phyloP scores from a whole-genome alignment of 1,284 basidiomycete genomes.

The Moesziomyces sp. region DNA sequence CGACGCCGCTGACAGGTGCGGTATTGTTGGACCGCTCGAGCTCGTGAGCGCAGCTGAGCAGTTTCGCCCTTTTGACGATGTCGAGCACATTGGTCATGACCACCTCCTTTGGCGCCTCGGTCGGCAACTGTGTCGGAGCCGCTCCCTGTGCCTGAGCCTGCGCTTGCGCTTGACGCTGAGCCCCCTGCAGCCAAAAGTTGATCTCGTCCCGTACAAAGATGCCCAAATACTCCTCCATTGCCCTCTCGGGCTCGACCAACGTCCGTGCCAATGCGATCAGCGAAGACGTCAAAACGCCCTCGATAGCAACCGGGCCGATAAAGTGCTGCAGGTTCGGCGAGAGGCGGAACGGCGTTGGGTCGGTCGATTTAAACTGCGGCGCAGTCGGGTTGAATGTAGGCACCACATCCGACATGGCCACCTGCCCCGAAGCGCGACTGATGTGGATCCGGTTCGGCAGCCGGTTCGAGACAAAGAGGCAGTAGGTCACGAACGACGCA shows the following conservation, averaged over 20 bases:
- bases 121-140: constrained; percentile 8
- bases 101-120: constrained; percentile 72
- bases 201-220: constrained; percentile 95
- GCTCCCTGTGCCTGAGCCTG: constrained; percentile 7
- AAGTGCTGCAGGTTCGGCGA: constrained; percentile 97
- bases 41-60: constrained; percentile 84
- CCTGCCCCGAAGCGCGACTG: constrained; percentile 74
- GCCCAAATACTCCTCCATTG: constrained; percentile 86
- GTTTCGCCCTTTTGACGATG: constrained; percentile 85
- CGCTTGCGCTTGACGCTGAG: constrained; percentile 50
- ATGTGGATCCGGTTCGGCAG: constrained; percentile 87
- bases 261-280: constrained; percentile 91
- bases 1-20: constrained; percentile 74
- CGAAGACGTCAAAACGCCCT: constrained; percentile 86
- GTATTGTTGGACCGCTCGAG: constrained; percentile 73
- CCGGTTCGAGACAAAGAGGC: constrained; percentile 85
- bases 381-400: constrained; percentile 71
- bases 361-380: constrained; percentile 80
- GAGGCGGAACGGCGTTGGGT: constrained; percentile 94
- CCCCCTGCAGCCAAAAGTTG: constrained; percentile 74
- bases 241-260: constrained; percentile 89
- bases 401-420: constrained; percentile 65
- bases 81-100: constrained; percentile 81
- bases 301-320: constrained; percentile 86
- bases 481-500: constrained; percentile 90